Evolutionary conservation across 163 green algal species (phyloP), one percentile per base, ranked within the genome.

Genomic region (Scenedesmus sp.): DNA sequence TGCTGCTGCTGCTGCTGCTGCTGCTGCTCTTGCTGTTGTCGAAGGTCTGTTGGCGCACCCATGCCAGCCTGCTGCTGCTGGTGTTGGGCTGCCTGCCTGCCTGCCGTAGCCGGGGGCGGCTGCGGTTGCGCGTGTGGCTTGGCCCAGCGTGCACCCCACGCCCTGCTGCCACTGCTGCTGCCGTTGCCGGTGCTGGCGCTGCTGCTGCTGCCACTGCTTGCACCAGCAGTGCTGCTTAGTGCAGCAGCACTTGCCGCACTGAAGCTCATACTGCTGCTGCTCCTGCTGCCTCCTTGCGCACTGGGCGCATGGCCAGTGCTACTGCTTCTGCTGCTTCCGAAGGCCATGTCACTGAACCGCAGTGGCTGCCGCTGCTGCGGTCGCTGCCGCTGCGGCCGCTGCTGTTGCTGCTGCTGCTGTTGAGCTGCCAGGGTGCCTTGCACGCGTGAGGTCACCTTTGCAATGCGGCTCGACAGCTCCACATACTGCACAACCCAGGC

Each of bases 401-500:
- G 4, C 43, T 56, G 79, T 51, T 53, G 59, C 84, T 89, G 84
- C 84, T 81, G 59, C 82, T 42, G 59, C 61, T 68, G 53, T 80
- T 89, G 84, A 2, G 61, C 42, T 70, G 44, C 85, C 5, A 89
- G 30, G 2, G 65, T 70, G 26, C 68, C 44, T 73, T 89, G 85
- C 56, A 89, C 73, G 33, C 85, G 65, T 70, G 20, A 40, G 51
- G 85, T 35, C 0, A 83, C 68, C 6, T 4, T 37, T 46, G 85
- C n/a, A 9, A 89, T 89, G 43, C 68, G 85, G 24, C 43, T 40
- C 30, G 85, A 89, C 26, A 89, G 43, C 43, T 83, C 12, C 16
- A 89, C 30, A 56, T 89, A 89, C 85, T 89, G 68, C 68, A 79
- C 24, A 56, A 9, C 37, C 46, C 49, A 46, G n/a, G 30, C 81